Percentiles rank a stretch among this genome's conserved stretches.
phyloP scores from a whole-genome alignment of 768 basidiomycete species.

The Lentinula aciculospora region DNA sequence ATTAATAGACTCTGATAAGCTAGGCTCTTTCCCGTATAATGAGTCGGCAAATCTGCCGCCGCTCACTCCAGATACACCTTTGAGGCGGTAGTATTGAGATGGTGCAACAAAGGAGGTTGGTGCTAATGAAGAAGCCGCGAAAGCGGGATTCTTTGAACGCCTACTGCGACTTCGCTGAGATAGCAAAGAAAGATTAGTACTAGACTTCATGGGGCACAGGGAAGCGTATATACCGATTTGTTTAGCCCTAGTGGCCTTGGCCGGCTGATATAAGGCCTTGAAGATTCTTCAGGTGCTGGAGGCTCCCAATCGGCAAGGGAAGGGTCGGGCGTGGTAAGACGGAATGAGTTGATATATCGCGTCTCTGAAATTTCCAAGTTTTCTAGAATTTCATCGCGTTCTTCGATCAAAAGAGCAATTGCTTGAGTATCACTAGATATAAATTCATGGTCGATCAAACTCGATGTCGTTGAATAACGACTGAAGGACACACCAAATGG shows the following conservation, averaged over 20 bases:
- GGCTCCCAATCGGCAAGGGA: constrained; percentile 58
- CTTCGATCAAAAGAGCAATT: constrained; percentile 64
- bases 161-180: constrained; percentile 33
- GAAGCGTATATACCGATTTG: constrained; percentile 21
- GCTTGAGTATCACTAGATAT: constrained; percentile 56
- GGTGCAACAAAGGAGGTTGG: constrained; percentile 79
- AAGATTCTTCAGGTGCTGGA: constrained; percentile 33
- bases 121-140: constrained; percentile 60
- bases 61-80: constrained; percentile 52
- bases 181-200: neutral
- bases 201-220: neutral
- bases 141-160: constrained; percentile 56
- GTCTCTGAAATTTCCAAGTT: constrained; percentile 78
- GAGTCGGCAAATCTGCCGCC: constrained; percentile 52
- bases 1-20: constrained; percentile 53
- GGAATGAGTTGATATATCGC: constrained; percentile 72
- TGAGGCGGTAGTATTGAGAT: constrained; percentile 73
- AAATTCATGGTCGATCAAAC: neutral
- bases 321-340: constrained; percentile 66
- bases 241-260: constrained; percentile 48
- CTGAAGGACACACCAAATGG: constrained; percentile 48
- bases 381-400: constrained; percentile 73
- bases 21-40: constrained; percentile 32
- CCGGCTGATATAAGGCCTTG: constrained; percentile 59
- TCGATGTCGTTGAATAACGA: neutral